A percentile compares a stretch with the other conserved stretches of the same genome.
Conservation (phyloP, 208 protist species). For the Leishmania tarentolae region DNA sequence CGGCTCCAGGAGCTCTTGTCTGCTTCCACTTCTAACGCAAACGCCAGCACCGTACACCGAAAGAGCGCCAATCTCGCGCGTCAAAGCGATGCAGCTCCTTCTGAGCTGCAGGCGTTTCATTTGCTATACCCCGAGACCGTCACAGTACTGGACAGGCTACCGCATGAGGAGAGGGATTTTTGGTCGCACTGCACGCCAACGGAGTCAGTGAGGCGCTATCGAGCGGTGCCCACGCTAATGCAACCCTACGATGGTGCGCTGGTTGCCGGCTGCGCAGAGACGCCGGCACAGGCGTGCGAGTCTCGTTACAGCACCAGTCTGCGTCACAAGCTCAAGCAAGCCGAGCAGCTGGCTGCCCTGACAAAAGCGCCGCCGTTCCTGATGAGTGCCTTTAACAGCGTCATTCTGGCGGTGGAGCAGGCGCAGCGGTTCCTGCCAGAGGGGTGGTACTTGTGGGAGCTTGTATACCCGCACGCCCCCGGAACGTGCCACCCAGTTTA, state of each 20-base stretch:
- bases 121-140: slow-evolving; percentile 79
- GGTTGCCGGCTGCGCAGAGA: slow-evolving; percentile 59
- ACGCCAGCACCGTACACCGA: not conserved
- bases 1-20: slow-evolving; percentile 19
- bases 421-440: slow-evolving; percentile 49
- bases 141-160: slow-evolving; percentile 54
- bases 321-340: slow-evolving; percentile 73
- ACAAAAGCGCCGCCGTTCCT: slow-evolving; percentile 76
- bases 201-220: slow-evolving; percentile 59
- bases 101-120: slow-evolving; percentile 42
- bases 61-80: slow-evolving; percentile 3
- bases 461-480: slow-evolving; percentile 85
- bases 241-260: slow-evolving; percentile 77
- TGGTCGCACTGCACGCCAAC: slow-evolving; percentile 38
- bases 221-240: slow-evolving; percentile 67
- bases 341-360: slow-evolving; percentile 68
- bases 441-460: slow-evolving; percentile 88
- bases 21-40: not conserved
- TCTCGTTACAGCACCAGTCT: slow-evolving; percentile 83
- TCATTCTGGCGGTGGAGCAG: slow-evolving; percentile 63
- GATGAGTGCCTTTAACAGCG: slow-evolving; percentile 92
- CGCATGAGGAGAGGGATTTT: slow-evolving; percentile 37
- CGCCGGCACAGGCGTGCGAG: slow-evolving; percentile 65
- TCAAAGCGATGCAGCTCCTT: slow-evolving; percentile 13
- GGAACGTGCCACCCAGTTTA: slow-evolving; percentile 87